A percentile compares a stretch with the other conserved stretches of the same genome.
Evolutionary conservation across 371 early-diverging fungal genomes (phyloP).

Genomic region (Mucor sp.): DNA sequence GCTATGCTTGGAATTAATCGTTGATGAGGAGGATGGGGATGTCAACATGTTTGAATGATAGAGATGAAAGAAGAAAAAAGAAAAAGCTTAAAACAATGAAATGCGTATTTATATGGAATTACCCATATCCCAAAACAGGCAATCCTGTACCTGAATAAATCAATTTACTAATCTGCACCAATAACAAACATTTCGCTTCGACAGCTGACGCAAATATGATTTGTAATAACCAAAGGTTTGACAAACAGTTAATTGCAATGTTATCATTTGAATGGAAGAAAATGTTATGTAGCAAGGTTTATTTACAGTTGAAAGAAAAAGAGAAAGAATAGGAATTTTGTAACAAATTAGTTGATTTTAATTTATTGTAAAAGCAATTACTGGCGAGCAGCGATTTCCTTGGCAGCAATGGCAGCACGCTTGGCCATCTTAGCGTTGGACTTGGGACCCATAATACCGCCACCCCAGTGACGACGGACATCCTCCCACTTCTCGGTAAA

Average conservation of each 20-base stretch:
- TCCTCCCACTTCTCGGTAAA: conserved; percentile 93
- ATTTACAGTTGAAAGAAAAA: conserved; percentile 6
- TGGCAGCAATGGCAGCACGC: conserved; percentile 75
- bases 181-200: neutral
- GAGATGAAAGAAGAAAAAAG: neutral
- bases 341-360: neutral
- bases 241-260: neutral
- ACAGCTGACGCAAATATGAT: neutral
- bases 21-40: neutral
- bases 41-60: neutral
- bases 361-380: conserved; percentile 20
- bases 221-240: neutral
- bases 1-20: neutral
- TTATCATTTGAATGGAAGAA: neutral
- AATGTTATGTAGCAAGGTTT: neutral
- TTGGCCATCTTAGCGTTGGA: conserved; percentile 83
- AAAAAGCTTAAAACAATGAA: neutral
- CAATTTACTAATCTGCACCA: conserved; percentile 4
- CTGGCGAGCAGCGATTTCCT: conserved; percentile 61
- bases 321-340: neutral
- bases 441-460: conserved; percentile 96
- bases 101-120: neutral
- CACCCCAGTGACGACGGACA: conserved; percentile 93
- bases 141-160: neutral
- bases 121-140: neutral